Evolutionary conservation across 2,329 filamentous ascomycete genomes (phyloP), one percentile per base, ranked within the genome.

Genomic region (Xylariaceae sp.): DNA sequence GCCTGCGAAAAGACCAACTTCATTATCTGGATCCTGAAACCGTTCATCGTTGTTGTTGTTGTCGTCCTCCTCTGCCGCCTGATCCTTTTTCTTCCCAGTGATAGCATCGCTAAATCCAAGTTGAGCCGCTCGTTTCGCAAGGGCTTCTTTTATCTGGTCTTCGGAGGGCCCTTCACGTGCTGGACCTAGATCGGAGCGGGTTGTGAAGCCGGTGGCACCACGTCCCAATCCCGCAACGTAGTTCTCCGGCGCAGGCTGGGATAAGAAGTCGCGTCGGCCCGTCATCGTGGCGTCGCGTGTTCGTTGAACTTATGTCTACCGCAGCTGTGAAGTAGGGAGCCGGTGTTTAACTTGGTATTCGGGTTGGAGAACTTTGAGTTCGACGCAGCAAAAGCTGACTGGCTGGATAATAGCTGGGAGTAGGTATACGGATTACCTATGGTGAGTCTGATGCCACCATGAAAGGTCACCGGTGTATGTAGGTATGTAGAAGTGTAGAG

Each of bases 181-280:
- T 49, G 95, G 94, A 55, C 95, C 94, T 55, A 99, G 79, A 80
- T 99, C 94, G 54, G 92, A 97, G 67, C 95, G 85, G 41, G 94
- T 99, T 12, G 94, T 97, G 76, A 99, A 99, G 57, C 95, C 94
- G 6, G 94, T 99, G 27, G 95, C 95, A 74, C 94, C 94, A 80
- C 95, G 88, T 74, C 94, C 94, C 60, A 99, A 85, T 81, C 94
- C 94, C 61, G 94, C 94, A 60, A 99, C 92, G 68, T 92, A 92
- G 72, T 91, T 92, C 66, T 91, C 88, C 9, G 88, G 88, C 53
- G 88, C 87, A 59, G 87, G 86, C 72, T 95, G 91, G 73, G 81
- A 91, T 57, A 97, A 74, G 68, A 97, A 97, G 73, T 96, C 91
- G 68, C 82, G 80, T 76, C 90, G 87, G 65, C 72, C 74, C 48